Evolutionary conservation across 2,329 filamentous ascomycete species (phyloP).

Genomic region (Aspergillus awamori): DNA sequence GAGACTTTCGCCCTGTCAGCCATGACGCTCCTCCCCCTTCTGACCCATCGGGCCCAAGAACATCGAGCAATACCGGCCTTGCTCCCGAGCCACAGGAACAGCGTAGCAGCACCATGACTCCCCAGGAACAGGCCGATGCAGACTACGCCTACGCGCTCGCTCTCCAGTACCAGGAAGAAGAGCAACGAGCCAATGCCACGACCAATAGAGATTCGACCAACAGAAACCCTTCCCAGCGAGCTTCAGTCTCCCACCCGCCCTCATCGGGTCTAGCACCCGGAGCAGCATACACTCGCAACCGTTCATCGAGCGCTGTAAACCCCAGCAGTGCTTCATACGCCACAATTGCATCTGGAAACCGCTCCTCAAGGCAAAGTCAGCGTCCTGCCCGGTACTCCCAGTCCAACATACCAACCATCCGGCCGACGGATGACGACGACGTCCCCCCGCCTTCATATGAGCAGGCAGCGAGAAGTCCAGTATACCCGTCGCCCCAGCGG

Average conservation of each 20-base stretch:
- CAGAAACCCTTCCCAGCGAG: constrained; percentile 42
- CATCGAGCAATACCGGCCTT: constrained; percentile 28
- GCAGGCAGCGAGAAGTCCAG: constrained; percentile 60
- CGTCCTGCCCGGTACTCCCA: constrained; percentile 19
- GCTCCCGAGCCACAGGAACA: constrained; percentile 13
- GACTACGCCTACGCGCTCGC: constrained; percentile 87
- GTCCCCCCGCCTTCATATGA: constrained; percentile 68
- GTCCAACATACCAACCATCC: constrained; percentile 28
- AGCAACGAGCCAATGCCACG: constrained; percentile 67
- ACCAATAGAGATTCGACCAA: constrained; percentile 69
- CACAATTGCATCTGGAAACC: constrained; percentile 24
- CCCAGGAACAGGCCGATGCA: constrained; percentile 68
- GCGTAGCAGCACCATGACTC: constrained; percentile 24
- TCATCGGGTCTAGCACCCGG: constrained; percentile 21
- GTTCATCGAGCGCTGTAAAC: constrained; percentile 28
- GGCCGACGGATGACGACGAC: constrained; percentile 49
- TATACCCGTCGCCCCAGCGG: constrained; percentile 55
- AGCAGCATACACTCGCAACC: constrained; percentile 14
- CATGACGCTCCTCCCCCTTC: constrained; percentile 47
- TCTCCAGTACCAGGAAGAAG: constrained; percentile 91
- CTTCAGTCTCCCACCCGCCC: constrained; percentile 26
- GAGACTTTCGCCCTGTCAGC: constrained; percentile 85
- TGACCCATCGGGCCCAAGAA: constrained; percentile 32
- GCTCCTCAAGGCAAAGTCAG: constrained; percentile 26
- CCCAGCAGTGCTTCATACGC: constrained; percentile 16